A percentile compares a stretch with the other conserved stretches of the same genome.
phyloP scores from a whole-genome alignment of 169 alveolate species.

The Eimeria necatrix region DNA sequence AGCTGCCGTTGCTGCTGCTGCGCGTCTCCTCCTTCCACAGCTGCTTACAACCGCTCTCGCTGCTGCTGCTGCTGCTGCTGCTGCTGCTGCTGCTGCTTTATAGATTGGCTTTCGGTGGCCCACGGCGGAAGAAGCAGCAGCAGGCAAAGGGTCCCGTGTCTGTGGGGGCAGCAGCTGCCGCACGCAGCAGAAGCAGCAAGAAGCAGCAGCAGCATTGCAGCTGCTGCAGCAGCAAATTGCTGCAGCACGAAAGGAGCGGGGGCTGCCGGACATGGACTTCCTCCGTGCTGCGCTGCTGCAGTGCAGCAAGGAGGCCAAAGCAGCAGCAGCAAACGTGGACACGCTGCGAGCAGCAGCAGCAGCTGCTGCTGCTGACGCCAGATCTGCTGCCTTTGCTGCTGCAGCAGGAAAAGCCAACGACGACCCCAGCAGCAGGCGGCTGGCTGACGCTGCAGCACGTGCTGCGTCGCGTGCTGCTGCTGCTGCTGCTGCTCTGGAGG shows the following conservation, averaged over 20 bases:
- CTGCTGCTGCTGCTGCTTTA: slow-evolving; percentile 16
- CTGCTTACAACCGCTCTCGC: too few species aligned
- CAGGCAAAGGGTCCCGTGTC: not conserved
- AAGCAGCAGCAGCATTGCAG: not conserved
- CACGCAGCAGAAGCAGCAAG: slow-evolving; percentile 39
- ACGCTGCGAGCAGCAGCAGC: not conserved
- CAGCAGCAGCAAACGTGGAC: slow-evolving; percentile 17
- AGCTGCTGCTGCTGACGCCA: slow-evolving; percentile 34
- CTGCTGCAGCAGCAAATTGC: slow-evolving; percentile 55
- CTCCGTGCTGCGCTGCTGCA: not conserved
- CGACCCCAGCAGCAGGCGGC: slow-evolving; percentile 12
- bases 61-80: slow-evolving; percentile 4
- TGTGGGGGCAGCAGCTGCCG: slow-evolving; percentile 40
- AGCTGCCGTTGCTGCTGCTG: not conserved
- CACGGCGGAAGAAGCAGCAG: slow-evolving; percentile 6
- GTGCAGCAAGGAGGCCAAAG: slow-evolving; percentile 21
- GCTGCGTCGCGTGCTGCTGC: slow-evolving; percentile 46
- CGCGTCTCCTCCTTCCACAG: too few species aligned
- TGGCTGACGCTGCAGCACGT: slow-evolving; percentile 21
- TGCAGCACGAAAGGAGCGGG: slow-evolving; percentile 8
- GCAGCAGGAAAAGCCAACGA: not conserved
- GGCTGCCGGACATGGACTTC: slow-evolving; percentile 7
- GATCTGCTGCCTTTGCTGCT: slow-evolving; percentile 42
- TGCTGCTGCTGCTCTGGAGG: slow-evolving; percentile 15
- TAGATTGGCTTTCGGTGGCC: slow-evolving; percentile 39